phyloP scores from a whole-genome alignment of 1,139 yeast genomes.

The Candida dubliniensis region DNA sequence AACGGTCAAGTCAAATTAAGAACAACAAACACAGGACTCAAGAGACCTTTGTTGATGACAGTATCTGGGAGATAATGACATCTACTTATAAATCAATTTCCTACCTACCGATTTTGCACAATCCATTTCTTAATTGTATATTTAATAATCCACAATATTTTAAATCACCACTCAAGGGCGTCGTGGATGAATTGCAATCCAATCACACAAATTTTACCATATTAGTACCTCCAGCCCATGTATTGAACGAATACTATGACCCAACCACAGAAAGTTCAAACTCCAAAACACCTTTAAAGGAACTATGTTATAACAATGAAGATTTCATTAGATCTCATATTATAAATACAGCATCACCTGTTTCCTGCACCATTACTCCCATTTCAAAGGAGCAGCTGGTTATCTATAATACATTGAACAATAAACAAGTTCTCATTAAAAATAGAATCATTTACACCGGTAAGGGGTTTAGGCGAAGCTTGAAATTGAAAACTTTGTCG shows the following conservation, averaged over 20 bases:
- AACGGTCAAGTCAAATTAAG: too few relatives aligned
- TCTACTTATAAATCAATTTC: constrained; percentile 11
- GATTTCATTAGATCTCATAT: constrained; percentile 76
- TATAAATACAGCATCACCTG: constrained; percentile 38
- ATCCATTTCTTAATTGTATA: constrained; percentile 66
- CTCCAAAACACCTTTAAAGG: constrained; percentile 42
- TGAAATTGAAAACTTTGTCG: constrained; percentile 44
- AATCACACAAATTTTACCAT: constrained; percentile 53
- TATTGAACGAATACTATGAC: constrained; percentile 54
- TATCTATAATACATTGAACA: constrained; percentile 58
- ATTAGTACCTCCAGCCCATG: constrained; percentile 59
- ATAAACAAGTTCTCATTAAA: constrained; percentile 57
- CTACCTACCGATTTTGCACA: constrained; percentile 46
- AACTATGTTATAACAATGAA: constrained; percentile 56
- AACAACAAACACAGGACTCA: background rate
- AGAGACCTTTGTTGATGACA: background rate
- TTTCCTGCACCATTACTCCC: constrained; percentile 37
- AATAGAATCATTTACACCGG: constrained; percentile 56
- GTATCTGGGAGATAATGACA: constrained; percentile 8
- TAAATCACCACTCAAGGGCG: constrained; percentile 50
- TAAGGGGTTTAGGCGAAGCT: constrained; percentile 55
- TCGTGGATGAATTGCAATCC: constrained; percentile 40
- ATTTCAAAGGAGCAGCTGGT: constrained; percentile 44
- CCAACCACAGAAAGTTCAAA: constrained; percentile 35
- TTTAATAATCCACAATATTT: constrained; percentile 64